Base-by-base conservation (phyloP, 2,329 filamentous ascomycete species). In the Aspergillus calidoustus region DNA sequence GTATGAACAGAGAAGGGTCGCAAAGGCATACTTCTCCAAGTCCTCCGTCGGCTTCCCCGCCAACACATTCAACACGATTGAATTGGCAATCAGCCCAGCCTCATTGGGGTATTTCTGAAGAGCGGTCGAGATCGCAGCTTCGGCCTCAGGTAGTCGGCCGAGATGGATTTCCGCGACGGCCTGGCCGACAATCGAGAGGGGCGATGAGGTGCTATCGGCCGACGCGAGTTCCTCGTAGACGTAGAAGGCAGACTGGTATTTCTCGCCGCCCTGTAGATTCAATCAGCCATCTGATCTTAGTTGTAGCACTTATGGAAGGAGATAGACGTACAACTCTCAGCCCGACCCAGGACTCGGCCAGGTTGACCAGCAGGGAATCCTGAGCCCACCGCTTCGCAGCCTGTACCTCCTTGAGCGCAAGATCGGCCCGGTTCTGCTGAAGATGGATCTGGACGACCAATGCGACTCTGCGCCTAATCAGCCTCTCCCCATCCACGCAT, bases 201-300 rank as follows among this genome's bases (percentile, higher is more conserved):
- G 84, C 17, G 91, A 91, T 53, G 92, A 89, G 19, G 91, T 93
- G 34, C 91, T 88, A 2, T 93, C 90, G 30, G 91, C 89, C 74
- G 96, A 92, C 4, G 95, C 94, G 53, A 98, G 87, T 79, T 99
- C 95, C 79, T 98, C 94, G 73, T 92, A 98, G 64, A 98, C 94
- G 83, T 99, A 98, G 80, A 96, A 98, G 19, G 94, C 90, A 74
- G 95, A 91, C 74, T 98, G 95, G 79, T 98, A 98, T 77, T 92
- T 95, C 70, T 97, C 93, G 68, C 93, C 93, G 73, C 94, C 94
- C 90, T 96, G 38, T 9, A 43, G 11, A 25, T 13, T 22, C 23
- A 54, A 11, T 17, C 13, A 7, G 23, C 38, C n/a, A 47, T 19
- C 13, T 38, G 11, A 6, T 8, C 7, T 13, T 13, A 9, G 11